phyloP scores from a whole-genome alignment of 495 filamentous ascomycete species.

The Podospora appendiculata region DNA sequence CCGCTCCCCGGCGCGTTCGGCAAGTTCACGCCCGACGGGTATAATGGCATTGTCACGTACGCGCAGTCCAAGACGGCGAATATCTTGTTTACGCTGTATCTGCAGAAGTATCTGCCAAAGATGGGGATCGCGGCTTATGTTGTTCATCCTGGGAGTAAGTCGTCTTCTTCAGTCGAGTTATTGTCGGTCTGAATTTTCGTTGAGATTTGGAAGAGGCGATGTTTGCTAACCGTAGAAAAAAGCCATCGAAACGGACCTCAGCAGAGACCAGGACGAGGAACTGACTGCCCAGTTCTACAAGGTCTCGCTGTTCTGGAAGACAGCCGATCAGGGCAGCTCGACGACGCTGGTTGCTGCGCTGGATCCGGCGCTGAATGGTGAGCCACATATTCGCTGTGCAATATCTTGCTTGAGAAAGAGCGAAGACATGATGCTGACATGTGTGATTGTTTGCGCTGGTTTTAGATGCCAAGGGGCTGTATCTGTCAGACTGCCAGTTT shows the following conservation, averaged over 20 bases:
- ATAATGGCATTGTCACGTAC: slow-evolving; percentile 47
- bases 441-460: background rate
- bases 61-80: slow-evolving; percentile 55
- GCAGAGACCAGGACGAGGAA: slow-evolving; percentile 32
- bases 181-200: too few relatives aligned
- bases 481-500: slow-evolving; percentile 35
- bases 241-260: slow-evolving; percentile 32
- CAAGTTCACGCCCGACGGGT: slow-evolving; percentile 36
- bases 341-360: slow-evolving; percentile 52
- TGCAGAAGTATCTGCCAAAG: slow-evolving; percentile 29
- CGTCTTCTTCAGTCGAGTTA: background rate
- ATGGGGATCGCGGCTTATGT: slow-evolving; percentile 32
- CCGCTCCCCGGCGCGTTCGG: slow-evolving; percentile 24
- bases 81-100: slow-evolving; percentile 45
- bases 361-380: slow-evolving; percentile 42
- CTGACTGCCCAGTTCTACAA: slow-evolving; percentile 29
- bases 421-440: slow-evolving; percentile 3
- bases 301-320: slow-evolving; percentile 40
- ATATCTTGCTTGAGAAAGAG: background rate
- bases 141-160: slow-evolving; percentile 42
- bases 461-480: slow-evolving; percentile 30
- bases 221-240: background rate
- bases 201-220: background rate
- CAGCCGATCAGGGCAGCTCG: slow-evolving; percentile 43
- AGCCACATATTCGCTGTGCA: background rate